Base-by-base conservation (phyloP, 495 filamentous ascomycete genomes). In the Aspergillus cristatus region DNA sequence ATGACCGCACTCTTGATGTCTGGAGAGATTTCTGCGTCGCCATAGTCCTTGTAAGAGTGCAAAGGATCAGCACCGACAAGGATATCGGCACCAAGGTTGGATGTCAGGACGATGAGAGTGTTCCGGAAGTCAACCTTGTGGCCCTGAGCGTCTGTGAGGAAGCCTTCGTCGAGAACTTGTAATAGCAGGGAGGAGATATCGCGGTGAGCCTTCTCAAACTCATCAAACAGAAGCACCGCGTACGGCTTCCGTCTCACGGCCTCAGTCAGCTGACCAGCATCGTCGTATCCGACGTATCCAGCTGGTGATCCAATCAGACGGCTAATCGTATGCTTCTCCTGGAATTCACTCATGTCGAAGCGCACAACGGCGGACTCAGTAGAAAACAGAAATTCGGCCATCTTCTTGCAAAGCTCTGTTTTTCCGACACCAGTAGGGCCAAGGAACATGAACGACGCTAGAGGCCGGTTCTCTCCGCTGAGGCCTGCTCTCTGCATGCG, bases 331-430 rank as follows among this genome's bases (percentile, higher is more conserved):
- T 97, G 90, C 56, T 94, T 95, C 53, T 98, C 91, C 50, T 93
- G 86, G 61, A 96, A 98, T 48, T 98, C 91, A 57, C 78, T 84
- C 90, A 96, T 98, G 60, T 98, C 91, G 55, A 96, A 98, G 32
- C 91, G 71, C 14, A 91, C 77, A 18, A 98, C 89, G 4, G 91
- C 89, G 29, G 72, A 73, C 49, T 94, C 86, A 2, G 86, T 94
- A 0, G 83, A 88, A 60, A 98, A 98, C 15, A 98, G 66, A 69
- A 94, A 95, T 42, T 72, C 70, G 32, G 90, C 91, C 54, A 98
- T 82, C 46, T 88, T 89, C 72, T 98, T 98, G 72, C 88, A 95
- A 4, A 96, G 73, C 47, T 96, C 91, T 1, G 90, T 98, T 60
- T 98, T 98, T 35, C 91, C 91, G 18, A 96, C 90, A 46, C 91